phyloP scores from a whole-genome alignment of 345 rosid genomes.

The Boechera divaricarpa region DNA sequence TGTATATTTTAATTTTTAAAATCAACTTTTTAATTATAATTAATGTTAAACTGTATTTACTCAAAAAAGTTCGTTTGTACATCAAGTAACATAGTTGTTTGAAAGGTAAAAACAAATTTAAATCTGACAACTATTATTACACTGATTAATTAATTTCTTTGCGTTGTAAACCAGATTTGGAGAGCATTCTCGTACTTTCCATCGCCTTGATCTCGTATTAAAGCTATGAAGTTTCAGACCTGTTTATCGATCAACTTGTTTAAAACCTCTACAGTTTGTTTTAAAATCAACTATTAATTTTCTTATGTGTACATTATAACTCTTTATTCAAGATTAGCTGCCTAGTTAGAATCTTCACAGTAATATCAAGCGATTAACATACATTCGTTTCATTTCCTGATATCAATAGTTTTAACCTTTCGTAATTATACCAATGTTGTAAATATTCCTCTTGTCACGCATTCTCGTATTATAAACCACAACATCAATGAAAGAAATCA shows the following conservation, averaged over 20 bases:
- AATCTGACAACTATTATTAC: no score
- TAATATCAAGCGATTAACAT: background rate
- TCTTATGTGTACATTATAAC: background rate
- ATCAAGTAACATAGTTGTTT: no score
- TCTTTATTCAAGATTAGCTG: background rate
- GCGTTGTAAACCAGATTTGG: no score
- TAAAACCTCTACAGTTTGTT: background rate
- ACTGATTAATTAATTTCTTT: no score
- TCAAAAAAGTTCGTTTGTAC: no score
- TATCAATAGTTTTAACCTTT: background rate
- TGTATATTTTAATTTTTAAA: background rate
- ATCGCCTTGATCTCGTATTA: no score
- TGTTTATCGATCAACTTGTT: no score
- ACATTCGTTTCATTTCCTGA: background rate
- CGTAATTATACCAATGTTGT: background rate
- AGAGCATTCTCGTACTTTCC: no score
- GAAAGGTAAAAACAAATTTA: no score
- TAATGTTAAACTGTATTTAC: no score
- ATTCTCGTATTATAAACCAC: constrained; percentile 22
- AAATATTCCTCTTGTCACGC: background rate
- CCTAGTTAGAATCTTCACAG: background rate
- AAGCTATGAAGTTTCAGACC: no score
- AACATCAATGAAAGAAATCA: constrained; percentile 28
- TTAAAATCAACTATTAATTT: background rate
- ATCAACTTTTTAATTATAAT: background rate